phyloP scores from a whole-genome alignment of 352 stramenopile species.

The Aphanomyces stellatus region DNA sequence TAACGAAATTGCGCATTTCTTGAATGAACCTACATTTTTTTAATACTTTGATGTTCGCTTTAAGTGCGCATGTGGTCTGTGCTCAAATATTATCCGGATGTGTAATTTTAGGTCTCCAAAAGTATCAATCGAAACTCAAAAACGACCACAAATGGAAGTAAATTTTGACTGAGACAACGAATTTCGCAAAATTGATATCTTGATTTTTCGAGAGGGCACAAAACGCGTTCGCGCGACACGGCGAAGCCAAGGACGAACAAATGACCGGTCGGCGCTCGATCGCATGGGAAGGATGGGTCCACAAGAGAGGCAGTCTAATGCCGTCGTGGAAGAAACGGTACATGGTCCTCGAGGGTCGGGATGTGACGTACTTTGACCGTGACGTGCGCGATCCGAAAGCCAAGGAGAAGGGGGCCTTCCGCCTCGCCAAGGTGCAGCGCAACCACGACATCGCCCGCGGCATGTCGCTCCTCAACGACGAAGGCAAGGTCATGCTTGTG shows the following conservation, averaged over 20 bases:
- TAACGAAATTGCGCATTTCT: no score
- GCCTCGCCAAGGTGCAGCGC: slow-evolving; percentile 72
- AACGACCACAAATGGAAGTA: no score
- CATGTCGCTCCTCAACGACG: slow-evolving; percentile 58
- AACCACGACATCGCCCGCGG: slow-evolving; percentile 73
- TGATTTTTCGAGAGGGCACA: no score
- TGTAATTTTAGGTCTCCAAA: no score
- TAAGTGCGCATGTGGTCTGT: no score
- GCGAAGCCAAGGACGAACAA: background rate
- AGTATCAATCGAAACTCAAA: no score
- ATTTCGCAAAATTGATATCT: no score
- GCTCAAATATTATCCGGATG: no score
- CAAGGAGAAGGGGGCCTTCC: slow-evolving; percentile 67
- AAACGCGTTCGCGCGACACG: no score
- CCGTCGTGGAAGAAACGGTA: slow-evolving; percentile 61
- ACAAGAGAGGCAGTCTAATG: slow-evolving; percentile 69
- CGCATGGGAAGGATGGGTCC: slow-evolving; percentile 41
- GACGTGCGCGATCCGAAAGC: slow-evolving; percentile 37
- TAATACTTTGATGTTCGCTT: no score
- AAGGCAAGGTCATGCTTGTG: slow-evolving; percentile 22
- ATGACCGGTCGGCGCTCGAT: background rate
- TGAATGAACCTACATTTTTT: no score
- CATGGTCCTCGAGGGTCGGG: slow-evolving; percentile 57
- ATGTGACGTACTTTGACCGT: slow-evolving; percentile 77
- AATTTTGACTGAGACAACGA: no score